Base-by-base conservation (phyloP, 179 eudicot species). In the Nepenthes alata region DNA sequence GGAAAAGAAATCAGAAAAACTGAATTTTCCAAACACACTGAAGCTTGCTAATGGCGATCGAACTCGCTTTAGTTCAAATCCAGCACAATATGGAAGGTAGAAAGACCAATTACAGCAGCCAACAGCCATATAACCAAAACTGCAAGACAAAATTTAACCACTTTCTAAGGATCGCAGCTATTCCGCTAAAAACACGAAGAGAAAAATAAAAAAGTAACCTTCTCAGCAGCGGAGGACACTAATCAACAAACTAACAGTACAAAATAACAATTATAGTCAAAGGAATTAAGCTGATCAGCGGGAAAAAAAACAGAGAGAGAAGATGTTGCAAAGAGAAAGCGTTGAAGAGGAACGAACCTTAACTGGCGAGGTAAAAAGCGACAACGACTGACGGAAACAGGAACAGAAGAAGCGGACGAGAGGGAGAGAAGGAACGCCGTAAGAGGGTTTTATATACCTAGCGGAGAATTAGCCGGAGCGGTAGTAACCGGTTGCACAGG, bases 61-160 rank as follows among this genome's bases (percentile, higher is more conserved):
- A 62, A 47, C 70, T 60, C 35, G 35, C 57, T 57, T 70, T 64
- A 62, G 11, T 61, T 9, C 8, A 37, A 75, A 62, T 16, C 58
- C 55, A 45, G 47, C 47, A 25, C 9, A 48, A 35, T 65, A 59
- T 14, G 2, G 2, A 55, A 55, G 37, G 9, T 10, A 44, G 10
- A 61, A 14, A 49, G n/a, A 49, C 52, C n/a, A 49, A 13, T 49
- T 9, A 49, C 11, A 11, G n/a, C 52, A 11, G n/a, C 45, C 45
- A 41, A 41, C 45, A 41, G 45, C 45, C 45, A 41, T 4, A 41
- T 4, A 41, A 41, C 16, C 5, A 11, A 11, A n/a, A 15, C 16
- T 52, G 14, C 6, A 3, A 52, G n/a, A 12, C n/a, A 0, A 52
- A 52, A 13, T 6, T 2, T 11, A 52, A 52, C n/a, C 2, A 2